phyloP scores from a whole-genome alignment of 1,284 basidiomycete species.

The Naganishia sp. region DNA sequence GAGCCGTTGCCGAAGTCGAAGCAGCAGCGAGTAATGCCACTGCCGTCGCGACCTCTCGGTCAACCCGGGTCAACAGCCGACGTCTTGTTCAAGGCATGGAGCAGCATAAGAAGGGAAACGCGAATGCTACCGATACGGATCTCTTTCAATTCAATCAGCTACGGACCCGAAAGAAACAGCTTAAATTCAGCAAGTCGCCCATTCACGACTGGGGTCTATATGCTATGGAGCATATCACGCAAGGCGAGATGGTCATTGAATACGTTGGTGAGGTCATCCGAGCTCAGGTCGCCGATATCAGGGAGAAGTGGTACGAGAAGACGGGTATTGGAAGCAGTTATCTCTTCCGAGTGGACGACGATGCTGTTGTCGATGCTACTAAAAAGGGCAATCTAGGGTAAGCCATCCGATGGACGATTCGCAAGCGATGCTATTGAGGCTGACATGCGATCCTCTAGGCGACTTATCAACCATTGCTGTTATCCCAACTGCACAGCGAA shows the following conservation, averaged over 20 bases:
- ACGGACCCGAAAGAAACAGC: slow-evolving; percentile 95
- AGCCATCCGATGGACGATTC: slow-evolving; percentile 55
- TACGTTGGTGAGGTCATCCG: slow-evolving; percentile 97
- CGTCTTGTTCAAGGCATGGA: slow-evolving; percentile 91
- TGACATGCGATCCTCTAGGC: slow-evolving; percentile 57
- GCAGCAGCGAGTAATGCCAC: slow-evolving; percentile 41
- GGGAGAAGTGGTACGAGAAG: slow-evolving; percentile 94
- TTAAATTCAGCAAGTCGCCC: slow-evolving; percentile 90
- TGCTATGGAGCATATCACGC: slow-evolving; percentile 88
- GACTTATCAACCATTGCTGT: slow-evolving; percentile 93
- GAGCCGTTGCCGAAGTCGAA: slow-evolving; percentile 55
- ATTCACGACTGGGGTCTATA: slow-evolving; percentile 99
- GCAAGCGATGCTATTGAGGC: neutral
- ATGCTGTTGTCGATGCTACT: slow-evolving; percentile 93
- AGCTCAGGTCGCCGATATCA: slow-evolving; percentile 91
- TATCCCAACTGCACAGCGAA: slow-evolving; percentile 97
- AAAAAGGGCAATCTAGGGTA: slow-evolving; percentile 95
- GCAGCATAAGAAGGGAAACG: slow-evolving; percentile 72
- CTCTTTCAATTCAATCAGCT: slow-evolving; percentile 96
- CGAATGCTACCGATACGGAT: slow-evolving; percentile 60
- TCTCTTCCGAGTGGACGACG: slow-evolving; percentile 88
- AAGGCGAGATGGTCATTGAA: slow-evolving; percentile 99
- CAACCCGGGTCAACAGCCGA: slow-evolving; percentile 91
- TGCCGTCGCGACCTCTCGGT: slow-evolving; percentile 74
- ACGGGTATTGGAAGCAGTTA: slow-evolving; percentile 95